Evolutionary conservation across 768 basidiomycete genomes (phyloP).

Genomic region (Gloeopeniophorella convolvens): DNA sequence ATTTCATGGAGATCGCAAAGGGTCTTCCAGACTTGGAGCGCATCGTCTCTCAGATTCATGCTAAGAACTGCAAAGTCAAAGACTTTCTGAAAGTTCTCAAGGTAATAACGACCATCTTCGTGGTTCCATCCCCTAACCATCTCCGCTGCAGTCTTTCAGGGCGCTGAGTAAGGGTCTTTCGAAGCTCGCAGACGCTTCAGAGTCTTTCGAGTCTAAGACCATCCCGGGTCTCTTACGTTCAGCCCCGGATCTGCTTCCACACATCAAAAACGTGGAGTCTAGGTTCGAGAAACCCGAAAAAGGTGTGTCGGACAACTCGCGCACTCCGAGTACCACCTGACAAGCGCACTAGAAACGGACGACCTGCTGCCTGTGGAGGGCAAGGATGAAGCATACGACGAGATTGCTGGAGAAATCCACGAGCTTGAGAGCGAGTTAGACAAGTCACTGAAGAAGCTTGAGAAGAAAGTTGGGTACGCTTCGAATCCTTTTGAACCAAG

Average conservation of each 20-base stretch:
- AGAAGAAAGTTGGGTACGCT: conserved; percentile 60
- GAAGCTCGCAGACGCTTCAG: conserved; percentile 55
- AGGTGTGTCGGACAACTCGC: conserved; percentile 33
- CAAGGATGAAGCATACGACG: conserved; percentile 81
- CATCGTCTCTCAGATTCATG: conserved; percentile 91
- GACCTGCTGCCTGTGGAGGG: conserved; percentile 79
- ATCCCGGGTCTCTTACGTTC: conserved; percentile 69
- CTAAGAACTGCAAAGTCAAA: conserved; percentile 78
- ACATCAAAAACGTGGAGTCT: conserved; percentile 65
- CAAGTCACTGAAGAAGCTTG: conserved; percentile 54
- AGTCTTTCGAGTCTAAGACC: conserved; percentile 70
- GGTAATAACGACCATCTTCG: conserved; percentile 33
- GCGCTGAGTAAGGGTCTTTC: conserved; percentile 62
- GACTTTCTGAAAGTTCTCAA: conserved; percentile 82
- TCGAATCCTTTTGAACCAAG: conserved; percentile 2
- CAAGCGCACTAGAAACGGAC: conserved; percentile 39
- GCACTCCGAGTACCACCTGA: background rate
- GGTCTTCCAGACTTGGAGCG: conserved; percentile 89
- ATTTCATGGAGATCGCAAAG: conserved; percentile 72
- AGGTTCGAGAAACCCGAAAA: conserved; percentile 65
- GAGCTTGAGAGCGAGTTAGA: conserved; percentile 68
- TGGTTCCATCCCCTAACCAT: background rate
- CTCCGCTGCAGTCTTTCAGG: conserved; percentile 58
- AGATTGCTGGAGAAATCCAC: conserved; percentile 61
- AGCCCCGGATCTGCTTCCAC: conserved; percentile 70